A percentile compares a stretch with the other conserved stretches of the same genome.
phyloP scores from a whole-genome alignment of 257 asterid species.

The Anisodus acutangulus region DNA sequence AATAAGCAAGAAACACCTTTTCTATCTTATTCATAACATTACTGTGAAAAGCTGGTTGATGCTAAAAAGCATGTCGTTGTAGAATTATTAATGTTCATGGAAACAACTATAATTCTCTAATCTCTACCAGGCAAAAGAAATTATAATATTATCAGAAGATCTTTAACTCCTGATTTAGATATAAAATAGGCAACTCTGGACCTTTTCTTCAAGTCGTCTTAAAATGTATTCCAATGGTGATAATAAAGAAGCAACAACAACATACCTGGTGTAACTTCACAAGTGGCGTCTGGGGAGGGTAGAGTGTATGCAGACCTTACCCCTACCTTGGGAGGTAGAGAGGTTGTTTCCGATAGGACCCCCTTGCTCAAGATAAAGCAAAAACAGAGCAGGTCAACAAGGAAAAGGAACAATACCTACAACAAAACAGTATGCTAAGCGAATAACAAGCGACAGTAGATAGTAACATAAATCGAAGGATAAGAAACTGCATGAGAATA shows the following conservation, averaged over 20 bases:
- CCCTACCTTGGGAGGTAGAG: too few species aligned
- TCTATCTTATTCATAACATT: conserved; percentile 3
- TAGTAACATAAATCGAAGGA: too few species aligned
- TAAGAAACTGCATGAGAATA: too few species aligned
- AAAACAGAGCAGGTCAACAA: too few species aligned
- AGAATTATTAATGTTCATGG: not conserved
- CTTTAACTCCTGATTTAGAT: conserved; percentile 12
- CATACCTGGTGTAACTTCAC: too few species aligned
- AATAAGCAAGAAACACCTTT: conserved; percentile 11
- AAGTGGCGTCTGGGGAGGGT: too few species aligned
- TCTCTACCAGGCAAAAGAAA: not conserved
- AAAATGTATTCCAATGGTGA: not conserved
- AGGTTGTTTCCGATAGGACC: too few species aligned
- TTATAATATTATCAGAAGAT: not conserved
- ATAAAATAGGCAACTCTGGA: not conserved
- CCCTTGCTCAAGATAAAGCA: too few species aligned
- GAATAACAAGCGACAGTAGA: too few species aligned
- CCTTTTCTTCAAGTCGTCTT: not conserved
- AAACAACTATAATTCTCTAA: not conserved
- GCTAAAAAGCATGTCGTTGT: not conserved
- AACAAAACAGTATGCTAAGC: too few species aligned
- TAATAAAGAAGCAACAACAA: not conserved
- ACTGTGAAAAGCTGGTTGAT: not conserved
- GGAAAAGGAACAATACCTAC: not conserved
- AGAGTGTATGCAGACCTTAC: too few species aligned